phyloP scores from a whole-genome alignment of 2,329 filamentous ascomycete species.

The Scedosporium minutisporum region DNA sequence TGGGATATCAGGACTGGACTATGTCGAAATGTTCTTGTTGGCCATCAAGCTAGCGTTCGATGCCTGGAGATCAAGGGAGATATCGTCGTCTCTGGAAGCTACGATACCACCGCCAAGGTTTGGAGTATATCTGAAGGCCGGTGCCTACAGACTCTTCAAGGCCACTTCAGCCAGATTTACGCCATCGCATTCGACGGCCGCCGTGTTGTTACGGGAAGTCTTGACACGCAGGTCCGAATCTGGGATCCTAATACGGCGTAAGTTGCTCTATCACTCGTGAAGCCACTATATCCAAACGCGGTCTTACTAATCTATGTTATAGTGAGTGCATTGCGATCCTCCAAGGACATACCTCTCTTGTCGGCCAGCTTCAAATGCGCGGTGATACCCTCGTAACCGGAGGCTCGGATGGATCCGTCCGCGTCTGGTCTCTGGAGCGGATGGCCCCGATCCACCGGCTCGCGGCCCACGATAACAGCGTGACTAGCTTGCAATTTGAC shows the following conservation, averaged over 20 bases:
- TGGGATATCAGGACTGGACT: constrained; percentile 88
- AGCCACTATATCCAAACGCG: not conserved
- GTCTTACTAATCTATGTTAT: constrained; percentile 19
- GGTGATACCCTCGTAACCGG: constrained; percentile 92
- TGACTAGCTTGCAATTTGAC: constrained; percentile 95
- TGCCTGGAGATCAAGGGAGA: constrained; percentile 95
- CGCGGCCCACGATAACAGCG: constrained; percentile 95
- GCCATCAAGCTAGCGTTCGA: constrained; percentile 89
- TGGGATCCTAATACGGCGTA: constrained; percentile 89
- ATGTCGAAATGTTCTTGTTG: constrained; percentile 84
- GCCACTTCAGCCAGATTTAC: constrained; percentile 98
- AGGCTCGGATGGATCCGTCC: constrained; percentile 88
- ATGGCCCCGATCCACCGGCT: constrained; percentile 89
- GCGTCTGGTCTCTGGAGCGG: constrained; percentile 88
- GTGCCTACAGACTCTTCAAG: constrained; percentile 79
- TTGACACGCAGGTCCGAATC: constrained; percentile 93
- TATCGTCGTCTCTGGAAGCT: constrained; percentile 94
- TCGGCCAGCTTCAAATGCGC: constrained; percentile 92
- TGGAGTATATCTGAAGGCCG: constrained; percentile 97
- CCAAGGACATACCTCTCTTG: constrained; percentile 92
- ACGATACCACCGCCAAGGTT: constrained; percentile 92
- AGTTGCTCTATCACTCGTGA: constrained; percentile 20
- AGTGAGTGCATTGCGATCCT: constrained; percentile 80
- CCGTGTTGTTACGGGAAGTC: constrained; percentile 84
- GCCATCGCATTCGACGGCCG: constrained; percentile 95